A percentile compares a stretch with the other conserved stretches of the same genome.
These are phyloP conservation scores for Davidsoniella eucalypti DNA, from an alignment of 2,329 filamentous ascomycete genomes.

Conservation along the genomic window DNA sequence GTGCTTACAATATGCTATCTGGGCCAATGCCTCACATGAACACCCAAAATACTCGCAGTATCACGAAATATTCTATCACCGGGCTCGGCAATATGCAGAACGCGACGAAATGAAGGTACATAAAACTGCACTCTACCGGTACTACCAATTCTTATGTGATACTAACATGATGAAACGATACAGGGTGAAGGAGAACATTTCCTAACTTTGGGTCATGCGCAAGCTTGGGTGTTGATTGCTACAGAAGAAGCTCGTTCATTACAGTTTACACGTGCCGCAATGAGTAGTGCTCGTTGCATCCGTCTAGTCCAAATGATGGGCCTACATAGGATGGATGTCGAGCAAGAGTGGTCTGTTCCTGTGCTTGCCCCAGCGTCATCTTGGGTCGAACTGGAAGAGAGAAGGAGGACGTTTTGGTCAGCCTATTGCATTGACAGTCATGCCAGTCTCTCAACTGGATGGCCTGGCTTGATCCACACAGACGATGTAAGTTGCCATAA, in stretches of 20 bases:
- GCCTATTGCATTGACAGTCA: constrained; percentile 71
- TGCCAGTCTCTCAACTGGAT: constrained; percentile 75
- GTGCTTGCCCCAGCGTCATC: constrained; percentile 56
- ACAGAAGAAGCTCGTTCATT: constrained; percentile 73
- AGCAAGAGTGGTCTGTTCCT: constrained; percentile 50
- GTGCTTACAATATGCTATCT: constrained; percentile 72
- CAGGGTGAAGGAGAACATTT: constrained; percentile 62
- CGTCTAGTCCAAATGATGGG: constrained; percentile 72
- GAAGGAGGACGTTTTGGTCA: constrained; percentile 74
- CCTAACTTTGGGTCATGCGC: constrained; percentile 62
- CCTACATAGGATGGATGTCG: constrained; percentile 58
- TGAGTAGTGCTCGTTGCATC: constrained; percentile 57
- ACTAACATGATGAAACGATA: neutral
- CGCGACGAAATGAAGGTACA: constrained; percentile 63
- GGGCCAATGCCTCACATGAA: constrained; percentile 59
- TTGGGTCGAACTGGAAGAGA: constrained; percentile 63
- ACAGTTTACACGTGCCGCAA: constrained; percentile 71
- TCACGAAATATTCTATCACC: constrained; percentile 64
- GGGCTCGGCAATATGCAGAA: constrained; percentile 69
- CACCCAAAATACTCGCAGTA: constrained; percentile 56
- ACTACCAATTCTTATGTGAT: too few species aligned
- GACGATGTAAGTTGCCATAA: constrained; percentile 36
- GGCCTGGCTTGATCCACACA: constrained; percentile 68
- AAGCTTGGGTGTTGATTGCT: constrained; percentile 60
- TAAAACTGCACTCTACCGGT: neutral